Evolutionary conservation across 1,284 basidiomycete species (phyloP).

Genomic region (Rhizoctonia solani): DNA sequence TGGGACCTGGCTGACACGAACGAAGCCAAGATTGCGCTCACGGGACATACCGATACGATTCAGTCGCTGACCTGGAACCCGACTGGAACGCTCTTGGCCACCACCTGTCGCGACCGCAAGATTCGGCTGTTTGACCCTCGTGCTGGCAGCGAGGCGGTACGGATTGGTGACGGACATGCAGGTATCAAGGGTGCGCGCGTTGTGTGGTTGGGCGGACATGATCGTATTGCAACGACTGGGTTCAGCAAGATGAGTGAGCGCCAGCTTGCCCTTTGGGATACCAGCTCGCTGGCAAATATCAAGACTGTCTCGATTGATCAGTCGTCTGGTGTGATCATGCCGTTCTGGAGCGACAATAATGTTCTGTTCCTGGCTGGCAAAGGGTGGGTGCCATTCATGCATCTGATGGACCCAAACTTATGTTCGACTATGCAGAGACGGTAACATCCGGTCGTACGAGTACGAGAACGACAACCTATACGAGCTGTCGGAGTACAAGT

Average conservation of each 20-base stretch:
- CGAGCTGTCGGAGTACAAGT: slow-evolving; percentile 86
- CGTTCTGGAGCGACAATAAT: slow-evolving; percentile 95
- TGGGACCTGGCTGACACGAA: slow-evolving; percentile 85
- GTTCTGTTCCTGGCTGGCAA: slow-evolving; percentile 91
- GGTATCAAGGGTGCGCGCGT: slow-evolving; percentile 94
- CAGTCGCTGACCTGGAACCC: slow-evolving; percentile 87
- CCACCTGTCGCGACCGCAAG: slow-evolving; percentile 92
- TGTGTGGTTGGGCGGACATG: slow-evolving; percentile 87
- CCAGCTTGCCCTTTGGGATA: slow-evolving; percentile 88
- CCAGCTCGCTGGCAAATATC: slow-evolving; percentile 67
- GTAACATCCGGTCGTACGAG: slow-evolving; percentile 95
- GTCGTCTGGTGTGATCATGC: slow-evolving; percentile 92
- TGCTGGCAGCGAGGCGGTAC: slow-evolving; percentile 76
- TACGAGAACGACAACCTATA: slow-evolving; percentile 85
- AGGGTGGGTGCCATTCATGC: slow-evolving; percentile 53
- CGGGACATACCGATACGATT: slow-evolving; percentile 85
- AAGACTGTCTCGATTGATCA: slow-evolving; percentile 84
- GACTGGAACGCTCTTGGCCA: slow-evolving; percentile 73
- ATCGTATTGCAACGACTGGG: slow-evolving; percentile 89
- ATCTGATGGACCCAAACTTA: slow-evolving; percentile 39
- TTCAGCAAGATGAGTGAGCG: slow-evolving; percentile 95
- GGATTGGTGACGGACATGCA: slow-evolving; percentile 82
- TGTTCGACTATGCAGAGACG: slow-evolving; percentile 64
- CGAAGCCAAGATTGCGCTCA: slow-evolving; percentile 63
- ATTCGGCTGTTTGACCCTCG: slow-evolving; percentile 89